A percentile compares a stretch with the other conserved stretches of the same genome.
Evolutionary conservation across 1,284 basidiomycete species (phyloP).

Genomic region (Austropuccinia psidii): DNA sequence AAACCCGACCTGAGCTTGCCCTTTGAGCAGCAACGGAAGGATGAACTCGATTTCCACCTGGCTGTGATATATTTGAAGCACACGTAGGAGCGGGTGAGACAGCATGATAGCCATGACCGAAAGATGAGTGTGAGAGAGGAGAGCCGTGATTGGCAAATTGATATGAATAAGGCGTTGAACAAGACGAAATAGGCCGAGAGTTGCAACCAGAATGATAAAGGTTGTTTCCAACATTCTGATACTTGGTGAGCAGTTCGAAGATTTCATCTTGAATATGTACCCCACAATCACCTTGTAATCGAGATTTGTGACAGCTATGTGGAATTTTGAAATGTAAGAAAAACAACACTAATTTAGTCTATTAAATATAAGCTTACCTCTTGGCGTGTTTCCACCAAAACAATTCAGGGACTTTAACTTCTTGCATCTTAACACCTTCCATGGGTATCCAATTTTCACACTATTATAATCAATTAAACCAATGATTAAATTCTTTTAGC

Average conservation of each 20-base stretch:
- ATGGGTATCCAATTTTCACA: constrained; percentile 63
- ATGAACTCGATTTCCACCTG: constrained; percentile 21
- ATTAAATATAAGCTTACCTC: constrained; percentile 9
- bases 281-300: constrained; percentile 28
- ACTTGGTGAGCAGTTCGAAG: constrained; percentile 23
- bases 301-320: constrained; percentile 33
- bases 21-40: constrained; percentile 36
- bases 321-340: not conserved
- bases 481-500: not conserved
- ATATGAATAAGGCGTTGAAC: constrained; percentile 29
- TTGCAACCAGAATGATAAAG: not conserved
- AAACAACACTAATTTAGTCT: not conserved
- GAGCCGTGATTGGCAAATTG: not conserved
- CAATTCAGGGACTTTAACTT: constrained; percentile 55
- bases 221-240: not conserved
- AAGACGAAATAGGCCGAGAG: constrained; percentile 19
- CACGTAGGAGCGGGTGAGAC: constrained; percentile 31
- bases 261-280: constrained; percentile 35
- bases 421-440: constrained; percentile 62
- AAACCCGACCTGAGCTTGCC: constrained; percentile 31
- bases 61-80: constrained; percentile 21
- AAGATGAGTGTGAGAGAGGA: not conserved
- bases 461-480: not conserved
- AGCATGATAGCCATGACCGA: not conserved
- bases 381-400: constrained; percentile 30